Evolutionary conservation across 1,139 yeast genomes (phyloP), one percentile per base, ranked within the genome.

Genomic region (Candida sojae): DNA sequence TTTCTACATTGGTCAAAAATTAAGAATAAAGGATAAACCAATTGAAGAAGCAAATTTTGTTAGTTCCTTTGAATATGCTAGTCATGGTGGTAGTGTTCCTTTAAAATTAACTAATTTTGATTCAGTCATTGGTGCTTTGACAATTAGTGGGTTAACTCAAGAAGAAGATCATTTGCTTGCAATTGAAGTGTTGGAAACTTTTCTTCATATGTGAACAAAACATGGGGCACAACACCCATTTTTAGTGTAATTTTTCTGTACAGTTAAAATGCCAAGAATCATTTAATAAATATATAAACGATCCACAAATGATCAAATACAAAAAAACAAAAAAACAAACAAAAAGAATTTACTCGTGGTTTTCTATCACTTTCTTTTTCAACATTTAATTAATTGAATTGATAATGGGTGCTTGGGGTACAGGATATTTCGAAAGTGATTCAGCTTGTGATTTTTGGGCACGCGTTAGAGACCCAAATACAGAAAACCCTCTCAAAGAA

Each of bases 21-120:
- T 77, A 36, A 61, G 64, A 36, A 38, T 42, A 2, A 72, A 67
- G 53, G 63, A 58, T 1, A 53, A 59, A 48, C 48, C 70, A 1
- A 50, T 73, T 10, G 74, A 68, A 45, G 72, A 73, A 17, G 76
- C 74, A n/a, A 69, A 71, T 50, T 75, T 68, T 53, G 59, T 73
- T 33, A 67, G 74, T 25, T 68, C 76, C 17, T 53, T 56, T 28
- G 83, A 81, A n/a, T 83, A 71, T 56, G 83, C 86, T 9, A 63
- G 73, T 44, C 87, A 82, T 55, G 89, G 88, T 9, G 88, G 88
- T 40, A 80, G 82, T 46, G 75, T 83, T 46, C 87, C 88, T 2
- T 64, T 83, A 43, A 70, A 75, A 44, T 67, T 80, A 13, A 61
- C 64, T 10, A 70, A 70, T 28, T 60, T 68, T 36, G 83, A 75